Evolutionary conservation across 2,329 filamentous ascomycete species (phyloP).

Genomic region (Colletotrichum tropicale): DNA sequence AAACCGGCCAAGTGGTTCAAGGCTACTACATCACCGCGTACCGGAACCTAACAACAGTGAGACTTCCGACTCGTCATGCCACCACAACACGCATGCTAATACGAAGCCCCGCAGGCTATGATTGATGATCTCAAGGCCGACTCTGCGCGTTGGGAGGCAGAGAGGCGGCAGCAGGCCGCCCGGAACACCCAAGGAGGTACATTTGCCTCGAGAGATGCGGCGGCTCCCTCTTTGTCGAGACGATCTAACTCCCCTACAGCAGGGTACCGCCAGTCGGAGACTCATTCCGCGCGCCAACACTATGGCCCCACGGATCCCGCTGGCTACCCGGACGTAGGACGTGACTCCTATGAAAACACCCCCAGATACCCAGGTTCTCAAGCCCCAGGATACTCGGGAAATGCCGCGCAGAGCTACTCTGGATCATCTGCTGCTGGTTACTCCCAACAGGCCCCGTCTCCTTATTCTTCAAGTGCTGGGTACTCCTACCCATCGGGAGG

Average conservation of each 20-base stretch:
- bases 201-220: conserved; percentile 55
- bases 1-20: conserved; percentile 64
- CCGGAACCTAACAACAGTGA: conserved; percentile 77
- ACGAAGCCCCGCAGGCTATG: conserved; percentile 55
- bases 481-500: conserved; percentile 22
- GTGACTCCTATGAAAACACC: conserved; percentile 45
- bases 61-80: conserved; percentile 31
- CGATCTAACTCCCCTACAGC: conserved; percentile 65
- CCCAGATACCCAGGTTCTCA: conserved; percentile 57
- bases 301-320: conserved; percentile 42
- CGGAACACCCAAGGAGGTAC: conserved; percentile 63
- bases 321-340: conserved; percentile 33
- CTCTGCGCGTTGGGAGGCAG: conserved; percentile 65
- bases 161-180: conserved; percentile 60
- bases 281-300: conserved; percentile 48
- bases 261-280: conserved; percentile 62
- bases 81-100: not conserved
- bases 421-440: conserved; percentile 3
- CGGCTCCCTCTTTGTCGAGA: conserved; percentile 49
- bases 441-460: conserved; percentile 16
- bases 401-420: conserved; percentile 32
- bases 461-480: conserved; percentile 15
- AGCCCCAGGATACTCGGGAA: conserved; percentile 53
- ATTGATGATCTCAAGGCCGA: conserved; percentile 67
- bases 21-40: conserved; percentile 83